Evolutionary conservation across 768 basidiomycete genomes (phyloP).

Genomic region (Xerocomus potaroensis): DNA sequence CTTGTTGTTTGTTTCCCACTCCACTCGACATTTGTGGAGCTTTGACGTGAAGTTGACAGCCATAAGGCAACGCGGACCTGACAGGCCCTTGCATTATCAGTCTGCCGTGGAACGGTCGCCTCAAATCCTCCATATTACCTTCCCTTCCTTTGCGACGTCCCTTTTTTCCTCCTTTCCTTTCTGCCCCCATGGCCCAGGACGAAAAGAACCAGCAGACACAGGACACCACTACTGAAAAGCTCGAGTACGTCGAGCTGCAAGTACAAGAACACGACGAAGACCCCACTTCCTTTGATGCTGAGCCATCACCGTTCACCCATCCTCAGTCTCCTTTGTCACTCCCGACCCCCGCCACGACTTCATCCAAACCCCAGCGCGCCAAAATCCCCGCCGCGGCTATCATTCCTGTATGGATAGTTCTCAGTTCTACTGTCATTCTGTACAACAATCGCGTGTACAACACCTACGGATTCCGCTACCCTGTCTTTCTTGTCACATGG

Average conservation of each 20-base stretch:
- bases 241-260: conserved; percentile 16
- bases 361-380: conserved; percentile 39
- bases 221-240: conserved; percentile 18
- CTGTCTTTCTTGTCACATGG: conserved; percentile 91
- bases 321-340: conserved; percentile 29
- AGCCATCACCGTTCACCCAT: background rate
- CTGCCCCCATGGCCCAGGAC: conserved; percentile 19
- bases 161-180: background rate
- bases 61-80: background rate
- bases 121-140: background rate
- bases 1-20: too few species aligned
- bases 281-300: background rate
- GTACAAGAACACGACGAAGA: conserved; percentile 18
- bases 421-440: conserved; percentile 87
- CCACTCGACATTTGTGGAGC: background rate
- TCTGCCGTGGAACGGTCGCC: background rate
- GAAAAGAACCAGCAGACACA: conserved; percentile 18
- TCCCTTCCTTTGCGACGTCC: too few species aligned
- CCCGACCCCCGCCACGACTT: conserved; percentile 55
- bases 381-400: conserved; percentile 64
- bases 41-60: background rate
- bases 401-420: conserved; percentile 90
- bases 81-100: background rate
- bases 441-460: conserved; percentile 95
- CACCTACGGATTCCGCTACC: conserved; percentile 77